phyloP scores from a whole-genome alignment of 768 basidiomycete species.

The Podaxis carcinomalis region DNA sequence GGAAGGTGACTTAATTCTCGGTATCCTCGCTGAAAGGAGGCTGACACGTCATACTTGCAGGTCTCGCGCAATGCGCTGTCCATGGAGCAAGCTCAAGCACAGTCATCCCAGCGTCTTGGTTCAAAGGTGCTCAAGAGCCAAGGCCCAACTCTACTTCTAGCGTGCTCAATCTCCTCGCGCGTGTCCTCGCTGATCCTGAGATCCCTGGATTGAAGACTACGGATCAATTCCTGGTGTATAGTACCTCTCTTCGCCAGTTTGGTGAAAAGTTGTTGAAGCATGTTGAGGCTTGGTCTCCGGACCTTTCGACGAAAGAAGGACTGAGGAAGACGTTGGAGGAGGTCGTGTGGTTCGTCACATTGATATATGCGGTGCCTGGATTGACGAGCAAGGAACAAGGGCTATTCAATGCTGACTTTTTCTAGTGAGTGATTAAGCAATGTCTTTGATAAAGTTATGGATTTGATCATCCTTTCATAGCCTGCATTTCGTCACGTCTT shows the following conservation, averaged over 20 bases:
- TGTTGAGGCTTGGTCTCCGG: constrained; percentile 37
- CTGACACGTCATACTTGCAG: constrained; percentile 22
- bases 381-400: constrained; percentile 30
- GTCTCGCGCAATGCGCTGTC: constrained; percentile 53
- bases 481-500: constrained; percentile 67
- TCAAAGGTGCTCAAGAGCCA: background rate
- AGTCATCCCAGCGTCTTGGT: constrained; percentile 23
- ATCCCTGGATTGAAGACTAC: background rate
- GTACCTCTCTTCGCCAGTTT: constrained; percentile 27
- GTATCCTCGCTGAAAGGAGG: background rate
- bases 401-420: constrained; percentile 53
- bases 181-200: constrained; percentile 7
- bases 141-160: background rate
- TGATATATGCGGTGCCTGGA: constrained; percentile 59
- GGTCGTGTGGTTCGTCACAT: constrained; percentile 46
- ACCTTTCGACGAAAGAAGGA: constrained; percentile 21
- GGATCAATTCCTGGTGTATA: constrained; percentile 14
- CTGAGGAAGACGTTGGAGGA: constrained; percentile 57
- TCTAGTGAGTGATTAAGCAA: constrained; percentile 37
- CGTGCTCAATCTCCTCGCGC: constrained; percentile 5
- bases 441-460: background rate
- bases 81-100: constrained; percentile 26
- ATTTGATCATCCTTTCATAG: constrained; percentile 38
- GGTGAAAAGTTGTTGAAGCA: constrained; percentile 33
- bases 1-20: constrained; percentile 42